phyloP scores from a whole-genome alignment of 192 early-diverging fungal species.

The Coemansia sp. region DNA sequence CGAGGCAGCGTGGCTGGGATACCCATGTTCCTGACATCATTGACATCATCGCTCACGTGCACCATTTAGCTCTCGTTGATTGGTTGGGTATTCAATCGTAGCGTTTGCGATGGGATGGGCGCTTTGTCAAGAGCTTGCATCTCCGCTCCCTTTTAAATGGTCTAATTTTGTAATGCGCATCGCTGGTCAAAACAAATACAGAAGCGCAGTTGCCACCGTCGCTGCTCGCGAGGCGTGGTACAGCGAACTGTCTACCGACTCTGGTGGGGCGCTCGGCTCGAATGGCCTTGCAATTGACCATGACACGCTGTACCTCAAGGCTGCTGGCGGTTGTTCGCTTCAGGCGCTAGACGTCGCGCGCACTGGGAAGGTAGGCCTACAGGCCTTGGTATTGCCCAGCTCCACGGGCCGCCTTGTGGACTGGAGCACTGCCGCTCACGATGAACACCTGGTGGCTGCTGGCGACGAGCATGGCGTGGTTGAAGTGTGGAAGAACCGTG shows the following conservation, averaged over 20 bases:
- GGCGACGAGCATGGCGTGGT: constrained; percentile 35
- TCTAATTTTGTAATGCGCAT: constrained; percentile 20
- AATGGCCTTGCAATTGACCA: constrained; percentile 40
- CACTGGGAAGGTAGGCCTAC: constrained; percentile 22
- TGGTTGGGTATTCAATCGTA: neutral
- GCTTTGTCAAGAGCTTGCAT: neutral
- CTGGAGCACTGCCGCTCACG: constrained; percentile 27
- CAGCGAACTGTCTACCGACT: constrained; percentile 34
- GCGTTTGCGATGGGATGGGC: neutral
- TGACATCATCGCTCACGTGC: neutral
- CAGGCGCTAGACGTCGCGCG: constrained; percentile 23
- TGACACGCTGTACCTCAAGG: constrained; percentile 22
- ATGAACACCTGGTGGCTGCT: constrained; percentile 24
- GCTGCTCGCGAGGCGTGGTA: constrained; percentile 41
- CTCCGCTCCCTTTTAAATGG: neutral
- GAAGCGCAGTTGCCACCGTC: constrained; percentile 36
- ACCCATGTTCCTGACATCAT: neutral
- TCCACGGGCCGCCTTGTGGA: constrained; percentile 22
- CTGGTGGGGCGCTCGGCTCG: constrained; percentile 15
- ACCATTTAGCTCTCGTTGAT: neutral
- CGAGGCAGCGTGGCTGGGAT: no score
- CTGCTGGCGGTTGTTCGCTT: constrained; percentile 25
- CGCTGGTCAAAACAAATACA: constrained; percentile 40
- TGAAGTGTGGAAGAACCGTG: constrained; percentile 28
- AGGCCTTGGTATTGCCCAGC: neutral